These are phyloP conservation scores for Pseudotulostoma volvatum DNA, from an alignment of 495 filamentous ascomycete genomes.

Conservation along the genomic window DNA sequence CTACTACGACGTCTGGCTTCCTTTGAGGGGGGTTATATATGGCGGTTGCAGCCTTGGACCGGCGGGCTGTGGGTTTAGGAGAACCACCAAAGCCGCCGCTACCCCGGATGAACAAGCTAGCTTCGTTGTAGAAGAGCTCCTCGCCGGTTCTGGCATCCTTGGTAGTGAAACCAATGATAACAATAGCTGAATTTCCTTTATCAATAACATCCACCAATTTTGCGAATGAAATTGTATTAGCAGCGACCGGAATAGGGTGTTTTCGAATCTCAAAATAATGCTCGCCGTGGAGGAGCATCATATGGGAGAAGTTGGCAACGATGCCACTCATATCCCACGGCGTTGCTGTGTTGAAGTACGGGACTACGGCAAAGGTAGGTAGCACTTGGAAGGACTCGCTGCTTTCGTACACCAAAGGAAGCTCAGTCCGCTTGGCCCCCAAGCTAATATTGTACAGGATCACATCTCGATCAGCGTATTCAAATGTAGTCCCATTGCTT, in stretches of 20 bases:
- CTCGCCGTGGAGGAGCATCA: conserved; percentile 99
- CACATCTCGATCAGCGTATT: conserved; percentile 69
- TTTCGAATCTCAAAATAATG: conserved; percentile 94
- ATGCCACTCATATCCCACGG: conserved; percentile 73
- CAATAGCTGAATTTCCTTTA: conserved; percentile 81
- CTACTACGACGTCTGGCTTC: conserved; percentile 61
- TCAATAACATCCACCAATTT: conserved; percentile 89
- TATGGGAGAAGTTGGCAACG: conserved; percentile 87
- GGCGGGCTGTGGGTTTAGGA: conserved; percentile 49
- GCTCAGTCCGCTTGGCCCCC: conserved; percentile 83
- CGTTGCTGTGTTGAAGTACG: conserved; percentile 67
- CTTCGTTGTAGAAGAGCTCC: conserved; percentile 94
- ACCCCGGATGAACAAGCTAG: conserved; percentile 78
- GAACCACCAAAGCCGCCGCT: conserved; percentile 84
- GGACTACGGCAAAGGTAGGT: conserved; percentile 89
- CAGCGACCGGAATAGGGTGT: conserved; percentile 84
- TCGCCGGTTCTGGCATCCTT: conserved; percentile 65
- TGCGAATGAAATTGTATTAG: conserved; percentile 61
- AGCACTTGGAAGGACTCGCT: conserved; percentile 80
- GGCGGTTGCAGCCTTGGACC: conserved; percentile 60
- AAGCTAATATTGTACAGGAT: conserved; percentile 94
- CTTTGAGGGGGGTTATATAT: conserved; percentile 65
- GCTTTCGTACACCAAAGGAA: conserved; percentile 79
- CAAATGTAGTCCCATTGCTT: conserved; percentile 59
- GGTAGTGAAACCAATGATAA: conserved; percentile 64